Base-by-base conservation (phyloP, 2,329 filamentous ascomycete species). In the Aspergillus viridinutans region DNA sequence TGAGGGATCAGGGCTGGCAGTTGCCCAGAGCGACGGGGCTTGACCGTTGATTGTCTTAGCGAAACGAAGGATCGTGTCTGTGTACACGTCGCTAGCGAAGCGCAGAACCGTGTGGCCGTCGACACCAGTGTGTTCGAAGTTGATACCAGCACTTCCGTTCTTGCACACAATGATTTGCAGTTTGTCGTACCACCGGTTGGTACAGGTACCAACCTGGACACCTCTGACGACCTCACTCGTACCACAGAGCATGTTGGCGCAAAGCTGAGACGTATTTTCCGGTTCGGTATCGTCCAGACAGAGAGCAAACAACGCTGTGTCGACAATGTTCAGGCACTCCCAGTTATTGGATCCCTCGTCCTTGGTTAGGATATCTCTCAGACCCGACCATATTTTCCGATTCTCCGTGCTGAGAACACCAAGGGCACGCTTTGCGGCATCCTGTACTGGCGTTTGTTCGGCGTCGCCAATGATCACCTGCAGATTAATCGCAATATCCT, bases 181-280 rank as follows among this genome's bases (percentile, higher is more conserved):
- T 78, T 99, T 99, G 77, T 99, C 94, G 70, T 99, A 99, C 94
- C 94, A 99, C 60, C 94, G 83, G 74, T 99, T 99, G 14, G 93
- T 97, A 76, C 94, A 99, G 1, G 94, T 97, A 29, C 94, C 94
- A 48, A 97, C 92, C 75, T 99, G 94, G 1, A 99, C 90, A 4
- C 94, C 94, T 70, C 89, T 90, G 68, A 96, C 90, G 12, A 97
- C 88, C 69, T 94, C 87, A 65, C 89, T 96, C 0, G 92, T 96
- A 48, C 94, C 94, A 69, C 94, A 97, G 12, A 99, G 88, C 93
- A 99, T 97, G 74, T 97, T 99, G 71, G 91, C 92, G 74, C 92
- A 97, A n/a, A 97, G 83, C 32, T 91, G 89, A 0, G 91, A 87
- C 0, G 87, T 89, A 49, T 85, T 91, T 1, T 82, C 77, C 0